Conservation (phyloP, 192 early-diverging fungal genomes). For the Spizellomyces sp. region DNA sequence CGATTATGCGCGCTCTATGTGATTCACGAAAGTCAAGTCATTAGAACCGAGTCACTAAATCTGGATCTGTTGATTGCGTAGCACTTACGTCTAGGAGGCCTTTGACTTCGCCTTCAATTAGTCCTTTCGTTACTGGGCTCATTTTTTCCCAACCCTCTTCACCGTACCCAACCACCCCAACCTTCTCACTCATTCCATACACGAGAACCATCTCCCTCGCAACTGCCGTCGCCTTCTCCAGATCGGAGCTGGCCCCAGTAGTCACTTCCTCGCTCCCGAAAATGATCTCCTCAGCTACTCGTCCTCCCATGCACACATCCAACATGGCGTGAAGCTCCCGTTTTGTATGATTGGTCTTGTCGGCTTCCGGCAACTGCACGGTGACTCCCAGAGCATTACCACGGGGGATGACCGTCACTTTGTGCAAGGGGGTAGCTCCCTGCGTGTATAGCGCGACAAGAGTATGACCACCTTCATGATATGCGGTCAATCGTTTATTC, state of each 20-base stretch:
- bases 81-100: conserved; percentile 66
- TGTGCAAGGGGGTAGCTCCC: conserved; percentile 95
- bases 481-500: conserved; percentile 87
- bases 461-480: conserved; percentile 98
- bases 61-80: background rate
- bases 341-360: conserved; percentile 76
- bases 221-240: conserved; percentile 85
- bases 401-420: conserved; percentile 98
- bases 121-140: conserved; percentile 71
- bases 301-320: conserved; percentile 98
- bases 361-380: conserved; percentile 91
- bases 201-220: conserved; percentile 89
- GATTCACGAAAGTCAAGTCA: conserved; percentile 19
- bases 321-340: conserved; percentile 85
- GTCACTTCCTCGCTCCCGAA: conserved; percentile 93
- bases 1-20: conserved; percentile 64
- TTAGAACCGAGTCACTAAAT: conserved; percentile 10
- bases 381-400: conserved; percentile 85
- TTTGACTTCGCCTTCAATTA: conserved; percentile 89
- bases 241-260: conserved; percentile 89
- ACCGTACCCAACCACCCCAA: conserved; percentile 79
- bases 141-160: conserved; percentile 75
- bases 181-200: conserved; percentile 95
- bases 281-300: conserved; percentile 96
- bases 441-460: conserved; percentile 93